These are phyloP conservation scores for Conringia planisiliqua DNA, from an alignment of 345 rosid genomes.

Conservation along the genomic window DNA sequence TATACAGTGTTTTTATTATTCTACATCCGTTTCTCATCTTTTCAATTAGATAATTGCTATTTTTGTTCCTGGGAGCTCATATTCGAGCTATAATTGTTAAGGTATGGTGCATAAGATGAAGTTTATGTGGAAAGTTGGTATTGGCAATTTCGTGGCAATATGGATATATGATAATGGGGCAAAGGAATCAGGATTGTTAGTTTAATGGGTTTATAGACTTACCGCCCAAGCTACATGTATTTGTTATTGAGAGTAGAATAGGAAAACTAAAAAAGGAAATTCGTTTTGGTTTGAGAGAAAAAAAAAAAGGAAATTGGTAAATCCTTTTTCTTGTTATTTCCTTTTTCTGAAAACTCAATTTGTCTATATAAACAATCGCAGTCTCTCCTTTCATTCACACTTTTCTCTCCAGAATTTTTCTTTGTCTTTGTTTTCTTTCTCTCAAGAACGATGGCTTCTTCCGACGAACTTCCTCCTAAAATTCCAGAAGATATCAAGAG, in stretches of 20 bases:
- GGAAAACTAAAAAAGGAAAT: neutral
- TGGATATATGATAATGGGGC: neutral
- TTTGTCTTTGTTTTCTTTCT: neutral
- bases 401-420: neutral
- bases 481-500: neutral
- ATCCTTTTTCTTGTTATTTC: neutral
- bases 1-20: too few relatives aligned
- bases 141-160: conserved; percentile 56
- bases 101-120: too few relatives aligned
- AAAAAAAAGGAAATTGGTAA: neutral
- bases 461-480: conserved; percentile 12
- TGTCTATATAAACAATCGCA: neutral
- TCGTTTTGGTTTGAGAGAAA: neutral
- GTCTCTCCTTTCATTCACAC: neutral
- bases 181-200: neutral
- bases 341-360: neutral
- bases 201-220: conserved; percentile 2
- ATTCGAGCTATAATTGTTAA: too few relatives aligned
- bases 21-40: too few relatives aligned
- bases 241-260: neutral
- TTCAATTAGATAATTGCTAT: too few relatives aligned
- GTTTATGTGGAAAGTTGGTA: conserved; percentile 72
- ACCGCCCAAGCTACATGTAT: neutral
- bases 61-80: too few relatives aligned
- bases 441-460: neutral